These are phyloP conservation scores for Ustilago cynodontis DNA, from an alignment of 1,284 basidiomycete genomes.

Conservation along the genomic window DNA sequence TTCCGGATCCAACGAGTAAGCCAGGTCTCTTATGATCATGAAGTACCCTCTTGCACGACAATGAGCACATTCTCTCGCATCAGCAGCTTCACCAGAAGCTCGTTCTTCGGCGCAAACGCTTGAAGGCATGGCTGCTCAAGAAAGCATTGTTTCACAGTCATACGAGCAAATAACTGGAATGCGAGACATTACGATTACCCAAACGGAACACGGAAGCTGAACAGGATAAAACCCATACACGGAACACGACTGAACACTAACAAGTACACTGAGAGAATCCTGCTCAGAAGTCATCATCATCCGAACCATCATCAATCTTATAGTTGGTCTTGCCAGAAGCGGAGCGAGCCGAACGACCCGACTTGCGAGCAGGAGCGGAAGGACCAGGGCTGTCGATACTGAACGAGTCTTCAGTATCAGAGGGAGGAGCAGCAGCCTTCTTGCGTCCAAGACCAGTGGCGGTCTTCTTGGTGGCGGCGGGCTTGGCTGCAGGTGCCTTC, in stretches of 20 bases:
- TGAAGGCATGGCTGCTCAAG: too few species aligned
- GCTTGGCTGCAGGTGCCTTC: constrained; percentile 28
- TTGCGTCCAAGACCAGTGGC: constrained; percentile 25
- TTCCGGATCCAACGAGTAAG: too few species aligned
- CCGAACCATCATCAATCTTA: constrained; percentile 39
- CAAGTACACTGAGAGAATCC: background rate
- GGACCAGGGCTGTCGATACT: constrained; percentile 36
- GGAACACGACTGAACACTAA: background rate
- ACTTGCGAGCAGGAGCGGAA: constrained; percentile 19
- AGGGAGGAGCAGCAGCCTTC: constrained; percentile 27
- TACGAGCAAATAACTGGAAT: background rate
- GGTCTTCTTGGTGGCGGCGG: constrained; percentile 36
- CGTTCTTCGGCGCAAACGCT: too few species aligned
- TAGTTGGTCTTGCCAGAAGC: constrained; percentile 43
- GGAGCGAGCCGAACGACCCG: constrained; percentile 30
- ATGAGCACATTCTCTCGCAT: too few species aligned
- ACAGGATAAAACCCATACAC: background rate
- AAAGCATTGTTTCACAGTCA: too few species aligned
- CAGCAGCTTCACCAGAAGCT: too few species aligned
- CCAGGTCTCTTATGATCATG: too few species aligned
- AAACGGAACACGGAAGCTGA: background rate
- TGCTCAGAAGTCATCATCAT: constrained; percentile 24
- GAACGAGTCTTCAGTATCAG: constrained; percentile 47
- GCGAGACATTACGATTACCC: constrained; percentile 17
- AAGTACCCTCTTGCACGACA: too few species aligned